Conservation (phyloP, 495 filamentous ascomycete genomes). For the Aspergillus steynii region DNA sequence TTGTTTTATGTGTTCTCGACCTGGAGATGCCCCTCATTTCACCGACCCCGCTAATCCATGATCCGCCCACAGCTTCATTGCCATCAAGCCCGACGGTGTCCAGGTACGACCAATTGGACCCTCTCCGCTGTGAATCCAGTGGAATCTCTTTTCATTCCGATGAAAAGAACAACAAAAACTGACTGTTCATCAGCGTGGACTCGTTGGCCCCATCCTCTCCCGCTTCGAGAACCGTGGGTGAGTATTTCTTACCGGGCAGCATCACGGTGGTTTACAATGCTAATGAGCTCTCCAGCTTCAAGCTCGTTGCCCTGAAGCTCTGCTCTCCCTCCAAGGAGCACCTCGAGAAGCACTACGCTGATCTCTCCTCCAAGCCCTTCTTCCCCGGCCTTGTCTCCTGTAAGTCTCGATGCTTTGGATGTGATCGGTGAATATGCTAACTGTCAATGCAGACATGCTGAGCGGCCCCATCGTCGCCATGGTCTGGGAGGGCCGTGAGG, state of each 20-base stretch:
- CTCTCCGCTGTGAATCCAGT: slow-evolving; percentile 4
- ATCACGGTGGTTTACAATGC: neutral
- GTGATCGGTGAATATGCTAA: slow-evolving; percentile 8
- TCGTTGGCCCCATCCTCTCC: slow-evolving; percentile 92
- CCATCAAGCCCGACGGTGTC: slow-evolving; percentile 98
- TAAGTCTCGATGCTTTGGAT: slow-evolving; percentile 42
- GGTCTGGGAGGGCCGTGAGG: slow-evolving; percentile 98
- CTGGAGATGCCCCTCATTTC: slow-evolving; percentile 24
- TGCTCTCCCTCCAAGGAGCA: slow-evolving; percentile 81
- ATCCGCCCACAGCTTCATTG: slow-evolving; percentile 77
- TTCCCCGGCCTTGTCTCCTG: slow-evolving; percentile 89
- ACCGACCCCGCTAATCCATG: slow-evolving; percentile 48
- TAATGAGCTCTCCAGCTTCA: slow-evolving; percentile 64
- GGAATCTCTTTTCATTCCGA: slow-evolving; percentile 19
- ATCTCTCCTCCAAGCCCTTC: slow-evolving; percentile 92
- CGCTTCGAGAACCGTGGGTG: slow-evolving; percentile 95
- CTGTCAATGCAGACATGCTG: slow-evolving; percentile 74
- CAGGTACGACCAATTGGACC: slow-evolving; percentile 63
- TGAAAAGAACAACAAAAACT: slow-evolving; percentile 13
- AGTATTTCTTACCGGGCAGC: slow-evolving; percentile 26
- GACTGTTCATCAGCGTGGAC: slow-evolving; percentile 71
- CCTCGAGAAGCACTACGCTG: slow-evolving; percentile 96
- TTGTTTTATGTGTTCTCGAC: slow-evolving; percentile 15
- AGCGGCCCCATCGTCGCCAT: slow-evolving; percentile 96
- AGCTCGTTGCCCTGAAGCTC: slow-evolving; percentile 97